Base-by-base conservation (phyloP, 2,329 filamentous ascomycete species). In the Alternaria infectoria region DNA sequence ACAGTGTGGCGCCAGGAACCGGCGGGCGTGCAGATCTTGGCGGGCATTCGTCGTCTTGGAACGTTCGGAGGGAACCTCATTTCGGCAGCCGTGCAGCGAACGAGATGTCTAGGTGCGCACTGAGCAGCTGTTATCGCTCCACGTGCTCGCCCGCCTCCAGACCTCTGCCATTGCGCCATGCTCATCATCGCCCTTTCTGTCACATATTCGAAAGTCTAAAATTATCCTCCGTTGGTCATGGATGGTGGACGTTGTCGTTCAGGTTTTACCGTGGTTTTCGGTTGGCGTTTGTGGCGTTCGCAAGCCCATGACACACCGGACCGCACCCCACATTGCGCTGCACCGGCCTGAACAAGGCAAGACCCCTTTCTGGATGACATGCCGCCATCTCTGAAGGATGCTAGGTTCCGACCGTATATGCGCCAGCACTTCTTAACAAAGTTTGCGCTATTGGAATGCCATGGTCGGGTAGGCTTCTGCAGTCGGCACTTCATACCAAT, bases 361-460 rank as follows among this genome's bases (percentile, higher is more conserved):
- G 54, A 58, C 52, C 54, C 59, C 59, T 58, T 57, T 58, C 28
- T 23, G 36, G 25, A 52, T 55, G 52, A 55, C 52, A 55, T 30
- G 52, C 52, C 52, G 36, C 23, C 28, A 19, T 12, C 11, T 12
- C 26, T 57, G 30, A 15, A 21, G 25, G 9, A 51, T 50, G 32
- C 36, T 44, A 25, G 50, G 19, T 15, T 36, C 32, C 54, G 26
- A n/a, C 7, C 26, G 5, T 40, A 32, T 61, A 21, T 52, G 25
- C 54, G 45, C 54, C 54, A 52, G 47, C 26, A 32, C 25, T 32
- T 50, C 8, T 36, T 58, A 25, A 46, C 25, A 61, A 36, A 40
- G 46, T 61, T 58, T 36, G 40, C 54, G 46, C 59, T 58, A 61
- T 61, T 36, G 59, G 44, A 61, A 45, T 58, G 25, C 46, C 54